Percentiles rank a stretch among this genome's conserved stretches.
phyloP scores from a whole-genome alignment of 2,329 filamentous ascomycete species.

The Rachicladosporium sp. region DNA sequence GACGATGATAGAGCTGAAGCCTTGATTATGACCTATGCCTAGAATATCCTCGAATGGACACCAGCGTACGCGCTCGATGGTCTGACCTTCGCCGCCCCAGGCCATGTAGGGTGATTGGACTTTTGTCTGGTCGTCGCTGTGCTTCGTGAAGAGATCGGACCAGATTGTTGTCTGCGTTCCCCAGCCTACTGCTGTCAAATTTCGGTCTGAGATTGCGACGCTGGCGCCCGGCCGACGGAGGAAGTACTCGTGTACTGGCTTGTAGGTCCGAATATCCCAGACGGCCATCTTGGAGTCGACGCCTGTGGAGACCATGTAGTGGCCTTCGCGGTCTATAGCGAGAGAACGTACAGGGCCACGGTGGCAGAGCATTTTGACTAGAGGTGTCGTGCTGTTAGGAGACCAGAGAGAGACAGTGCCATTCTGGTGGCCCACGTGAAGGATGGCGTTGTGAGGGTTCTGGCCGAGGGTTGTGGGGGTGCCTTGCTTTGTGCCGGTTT shows the following conservation, averaged over 20 bases:
- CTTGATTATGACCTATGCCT: slow-evolving; percentile 69
- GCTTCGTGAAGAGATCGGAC: slow-evolving; percentile 76
- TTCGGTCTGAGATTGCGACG: slow-evolving; percentile 77
- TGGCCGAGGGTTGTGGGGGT: slow-evolving; percentile 72
- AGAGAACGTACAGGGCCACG: slow-evolving; percentile 76
- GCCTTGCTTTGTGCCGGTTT: slow-evolving; percentile 74
- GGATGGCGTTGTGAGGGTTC: slow-evolving; percentile 83
- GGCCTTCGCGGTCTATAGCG: slow-evolving; percentile 75
- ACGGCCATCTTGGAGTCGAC: slow-evolving; percentile 87
- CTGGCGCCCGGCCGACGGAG: slow-evolving; percentile 72
- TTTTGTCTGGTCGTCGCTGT: slow-evolving; percentile 50
- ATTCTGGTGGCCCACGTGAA: slow-evolving; percentile 90
- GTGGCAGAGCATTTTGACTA: slow-evolving; percentile 87
- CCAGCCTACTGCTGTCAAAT: slow-evolving; percentile 80
- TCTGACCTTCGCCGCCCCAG: slow-evolving; percentile 77
- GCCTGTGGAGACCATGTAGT: slow-evolving; percentile 90
- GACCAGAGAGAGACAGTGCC: slow-evolving; percentile 93
- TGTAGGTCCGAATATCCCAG: slow-evolving; percentile 92
- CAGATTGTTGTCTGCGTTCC: slow-evolving; percentile 81
- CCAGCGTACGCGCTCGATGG: slow-evolving; percentile 72
- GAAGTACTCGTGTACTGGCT: slow-evolving; percentile 80
- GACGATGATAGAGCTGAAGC: slow-evolving; percentile 81
- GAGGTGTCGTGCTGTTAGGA: slow-evolving; percentile 71
- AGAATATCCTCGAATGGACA: slow-evolving; percentile 92
- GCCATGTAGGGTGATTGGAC: slow-evolving; percentile 82